Percentiles rank a stretch among this genome's conserved stretches.
phyloP scores from a whole-genome alignment of 371 early-diverging fungal species.

The Saksenaea vasiformis region DNA sequence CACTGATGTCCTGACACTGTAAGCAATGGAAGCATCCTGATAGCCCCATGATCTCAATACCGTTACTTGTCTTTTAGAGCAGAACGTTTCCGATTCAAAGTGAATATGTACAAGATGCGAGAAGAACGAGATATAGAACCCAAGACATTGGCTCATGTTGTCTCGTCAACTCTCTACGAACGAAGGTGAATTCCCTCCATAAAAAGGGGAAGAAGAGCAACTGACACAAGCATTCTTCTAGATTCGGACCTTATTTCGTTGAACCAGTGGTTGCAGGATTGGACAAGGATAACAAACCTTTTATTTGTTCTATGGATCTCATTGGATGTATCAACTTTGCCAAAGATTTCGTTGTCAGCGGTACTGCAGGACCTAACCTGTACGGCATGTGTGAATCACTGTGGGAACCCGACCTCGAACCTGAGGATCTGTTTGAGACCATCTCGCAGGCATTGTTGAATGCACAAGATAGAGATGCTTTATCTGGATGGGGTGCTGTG shows the following conservation, averaged over 20 bases:
- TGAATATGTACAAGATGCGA: conserved; percentile 96
- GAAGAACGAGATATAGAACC: conserved; percentile 98
- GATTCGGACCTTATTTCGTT: conserved; percentile 97
- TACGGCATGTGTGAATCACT: conserved; percentile 99
- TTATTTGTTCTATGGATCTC: conserved; percentile 95
- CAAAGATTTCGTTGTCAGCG: conserved; percentile 96
- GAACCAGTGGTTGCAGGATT: conserved; percentile 98
- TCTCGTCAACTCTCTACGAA: conserved; percentile 98
- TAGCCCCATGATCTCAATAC: background rate
- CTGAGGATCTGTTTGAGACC: conserved; percentile 98
- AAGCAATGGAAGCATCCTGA: conserved; percentile 28
- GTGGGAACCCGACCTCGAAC: conserved; percentile 97
- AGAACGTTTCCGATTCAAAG: conserved; percentile 92
- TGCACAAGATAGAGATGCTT: conserved; percentile 97
- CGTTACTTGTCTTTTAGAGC: conserved; percentile 45
- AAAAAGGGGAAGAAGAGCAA: background rate
- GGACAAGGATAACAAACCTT: conserved; percentile 89
- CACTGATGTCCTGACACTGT: conserved; percentile 97
- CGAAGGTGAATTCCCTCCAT: conserved; percentile 63
- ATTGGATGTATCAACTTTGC: conserved; percentile 98
- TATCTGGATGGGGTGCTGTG: conserved; percentile 99
- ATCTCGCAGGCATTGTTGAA: conserved; percentile 96
- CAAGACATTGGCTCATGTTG: conserved; percentile 91
- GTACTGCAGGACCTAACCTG: conserved; percentile 91
- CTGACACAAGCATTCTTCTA: conserved; percentile 21